Evolutionary conservation across 129 eudicot species (phyloP).

Genomic region (Centaurea solstitialis): DNA sequence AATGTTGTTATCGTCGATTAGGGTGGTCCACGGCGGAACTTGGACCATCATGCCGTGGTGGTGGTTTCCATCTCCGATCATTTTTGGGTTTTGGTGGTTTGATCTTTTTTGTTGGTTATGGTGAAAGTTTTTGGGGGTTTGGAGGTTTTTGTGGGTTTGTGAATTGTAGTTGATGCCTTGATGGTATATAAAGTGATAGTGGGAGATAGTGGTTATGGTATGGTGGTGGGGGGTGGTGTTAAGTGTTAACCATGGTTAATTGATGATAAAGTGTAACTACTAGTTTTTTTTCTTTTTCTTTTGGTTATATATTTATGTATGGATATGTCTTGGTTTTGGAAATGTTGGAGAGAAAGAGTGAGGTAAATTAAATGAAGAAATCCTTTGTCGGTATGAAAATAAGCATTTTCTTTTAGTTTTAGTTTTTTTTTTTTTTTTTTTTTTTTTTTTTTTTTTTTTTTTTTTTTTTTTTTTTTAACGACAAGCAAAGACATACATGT

Average conservation of each 20-base stretch:
- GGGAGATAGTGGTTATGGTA: constrained; percentile 32
- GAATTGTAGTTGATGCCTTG: neutral
- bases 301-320: neutral
- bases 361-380: no score
- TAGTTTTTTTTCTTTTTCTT: neutral
- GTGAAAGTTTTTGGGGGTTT: constrained; percentile 1
- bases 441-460: no score
- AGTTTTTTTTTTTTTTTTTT: no score
- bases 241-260: constrained; percentile 52
- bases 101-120: neutral
- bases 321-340: no score
- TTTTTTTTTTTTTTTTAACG: no score
- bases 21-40: constrained; percentile 59
- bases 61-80: constrained; percentile 66
- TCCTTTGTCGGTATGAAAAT: no score
- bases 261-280: constrained; percentile 1
- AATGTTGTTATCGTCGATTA: constrained; percentile 20
- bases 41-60: constrained; percentile 49
- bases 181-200: constrained; percentile 57
- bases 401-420: no score
- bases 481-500: no score
- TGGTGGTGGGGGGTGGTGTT: constrained; percentile 25
- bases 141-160: neutral
- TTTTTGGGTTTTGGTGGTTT: constrained; percentile 20
- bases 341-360: no score